Percentiles rank a stretch among this genome's conserved stretches.
Conservation (phyloP, 176 grass and related monocot species). For the Tillandsia fasciculata region DNA sequence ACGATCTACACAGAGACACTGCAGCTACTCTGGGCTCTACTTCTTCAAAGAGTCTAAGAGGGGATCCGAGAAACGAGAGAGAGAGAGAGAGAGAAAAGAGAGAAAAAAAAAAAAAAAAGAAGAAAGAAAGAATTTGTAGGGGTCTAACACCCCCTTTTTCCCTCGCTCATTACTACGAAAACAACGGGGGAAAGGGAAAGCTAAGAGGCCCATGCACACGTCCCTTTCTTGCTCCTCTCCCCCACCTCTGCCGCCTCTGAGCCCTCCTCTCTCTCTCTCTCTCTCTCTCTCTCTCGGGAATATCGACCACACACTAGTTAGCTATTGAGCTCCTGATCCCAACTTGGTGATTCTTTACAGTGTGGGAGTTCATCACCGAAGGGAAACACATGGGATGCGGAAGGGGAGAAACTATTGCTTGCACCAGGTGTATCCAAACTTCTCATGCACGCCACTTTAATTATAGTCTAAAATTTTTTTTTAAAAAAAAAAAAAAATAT, state of each 20-base stretch:
- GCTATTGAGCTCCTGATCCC: neutral
- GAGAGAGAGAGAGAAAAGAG: neutral
- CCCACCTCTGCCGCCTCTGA: conserved; percentile 21
- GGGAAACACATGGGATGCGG: too few relatives aligned
- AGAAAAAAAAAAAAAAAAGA: neutral
- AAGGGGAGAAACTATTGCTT: too few relatives aligned
- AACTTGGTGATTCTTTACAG: too few relatives aligned
- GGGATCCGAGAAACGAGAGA: conserved; percentile 4
- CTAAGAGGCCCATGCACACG: conserved; percentile 19
- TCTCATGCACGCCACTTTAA: too few relatives aligned
- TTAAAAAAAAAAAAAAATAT: too few relatives aligned
- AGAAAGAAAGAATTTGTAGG: too few relatives aligned
- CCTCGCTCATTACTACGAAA: conserved; percentile 14
- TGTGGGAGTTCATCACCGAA: too few relatives aligned
- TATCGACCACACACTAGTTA: neutral
- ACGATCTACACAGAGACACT: neutral
- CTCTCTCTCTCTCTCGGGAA: neutral
- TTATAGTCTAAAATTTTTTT: too few relatives aligned
- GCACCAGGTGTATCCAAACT: too few relatives aligned
- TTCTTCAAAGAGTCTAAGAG: neutral
- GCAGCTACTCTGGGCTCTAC: conserved; percentile 7
- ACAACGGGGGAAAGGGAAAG: conserved; percentile 17
- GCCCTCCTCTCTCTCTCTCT: neutral
- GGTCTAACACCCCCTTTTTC: neutral
- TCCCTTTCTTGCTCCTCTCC: conserved; percentile 21